Evolutionary conservation across 768 basidiomycete species (phyloP).

Genomic region (Amyloporia xantha): DNA sequence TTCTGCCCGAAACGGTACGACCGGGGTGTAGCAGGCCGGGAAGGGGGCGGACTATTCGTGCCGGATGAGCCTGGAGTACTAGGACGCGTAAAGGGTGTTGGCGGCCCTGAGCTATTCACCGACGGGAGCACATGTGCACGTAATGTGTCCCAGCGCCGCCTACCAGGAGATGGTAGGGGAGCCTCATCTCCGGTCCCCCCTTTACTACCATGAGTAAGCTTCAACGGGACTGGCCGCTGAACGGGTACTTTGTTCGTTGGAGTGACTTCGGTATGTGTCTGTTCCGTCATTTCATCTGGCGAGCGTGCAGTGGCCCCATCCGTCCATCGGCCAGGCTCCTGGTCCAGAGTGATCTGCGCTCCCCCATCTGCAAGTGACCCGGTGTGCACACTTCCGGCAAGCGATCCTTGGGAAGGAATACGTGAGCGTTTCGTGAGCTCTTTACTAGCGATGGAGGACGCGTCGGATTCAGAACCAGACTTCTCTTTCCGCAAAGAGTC

Average conservation of each 20-base stretch:
- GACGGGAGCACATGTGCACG: slow-evolving; percentile 20
- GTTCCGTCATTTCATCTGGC: slow-evolving; percentile 9
- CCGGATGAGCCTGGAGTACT: slow-evolving; percentile 7
- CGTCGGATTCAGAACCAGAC: slow-evolving; percentile 9
- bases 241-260: neutral
- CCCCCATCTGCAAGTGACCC: neutral
- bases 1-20: slow-evolving; percentile 18
- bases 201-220: slow-evolving; percentile 7
- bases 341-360: slow-evolving; percentile 5
- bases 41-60: slow-evolving; percentile 5
- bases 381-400: neutral
- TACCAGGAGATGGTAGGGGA: slow-evolving; percentile 17
- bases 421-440: slow-evolving; percentile 11
- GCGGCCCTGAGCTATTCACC: slow-evolving; percentile 1
- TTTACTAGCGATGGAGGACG: slow-evolving; percentile 9
- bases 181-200: slow-evolving; percentile 5
- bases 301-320: slow-evolving; percentile 19
- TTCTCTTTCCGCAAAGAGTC: slow-evolving; percentile 19
- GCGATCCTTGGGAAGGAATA: neutral
- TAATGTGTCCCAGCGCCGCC: slow-evolving; percentile 23
- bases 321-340: slow-evolving; percentile 10
- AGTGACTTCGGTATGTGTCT: neutral
- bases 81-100: neutral
- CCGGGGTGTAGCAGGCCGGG: slow-evolving; percentile 20
- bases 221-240: slow-evolving; percentile 7